Evolutionary conservation across 2,329 filamentous ascomycete species (phyloP), one percentile per base, ranked within the genome.

Genomic region (Trichoderma gracile): DNA sequence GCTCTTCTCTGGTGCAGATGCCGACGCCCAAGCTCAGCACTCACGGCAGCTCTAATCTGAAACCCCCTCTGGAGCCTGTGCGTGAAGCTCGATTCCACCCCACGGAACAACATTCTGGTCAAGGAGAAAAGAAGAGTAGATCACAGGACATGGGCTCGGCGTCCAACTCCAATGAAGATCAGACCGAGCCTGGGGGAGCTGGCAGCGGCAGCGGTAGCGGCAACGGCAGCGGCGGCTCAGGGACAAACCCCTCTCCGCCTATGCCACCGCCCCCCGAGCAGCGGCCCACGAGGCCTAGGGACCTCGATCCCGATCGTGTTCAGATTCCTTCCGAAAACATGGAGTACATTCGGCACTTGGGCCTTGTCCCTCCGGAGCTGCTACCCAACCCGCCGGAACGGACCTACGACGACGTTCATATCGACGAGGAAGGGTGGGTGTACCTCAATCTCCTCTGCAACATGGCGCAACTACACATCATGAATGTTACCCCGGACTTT

Each of bases 401-500:
- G 14, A 9, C n/a, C 12, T 23, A 2, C 2, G 30, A 60, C 2
- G 81, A 86, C 58, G 84, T 86, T 12, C 81, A 83, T 15, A 82
- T 87, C 0, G 87, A 89, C 62, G 80, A 81, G 0, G 87, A 92
- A 27, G 90, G 90, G 5, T 95, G 91, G 91, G 86, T 94, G 0
- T 94, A 93, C 70, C 78, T 95, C 7, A 95, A 95, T 69, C 78
- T 96, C 1, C 81, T 96, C 1, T 88, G 89, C 72, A 93, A 89
- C 71, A 84, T 96, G 80, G 92, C 92, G 0, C 92, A 96, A 75
- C 78, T 96, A 19, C 92, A 96, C 70, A 94, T 93, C 0, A 83
- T 95, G 69, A 93, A 92, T 65, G 91, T 96, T 1, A 93, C 92
- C 0, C 83, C 88, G 0, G 86, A 89, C 30, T 94, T 94, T 70